A percentile compares a stretch with the other conserved stretches of the same genome.
Conservation (phyloP, 2,329 filamentous ascomycete genomes). For the Berkeleyomyces rouxiae region DNA sequence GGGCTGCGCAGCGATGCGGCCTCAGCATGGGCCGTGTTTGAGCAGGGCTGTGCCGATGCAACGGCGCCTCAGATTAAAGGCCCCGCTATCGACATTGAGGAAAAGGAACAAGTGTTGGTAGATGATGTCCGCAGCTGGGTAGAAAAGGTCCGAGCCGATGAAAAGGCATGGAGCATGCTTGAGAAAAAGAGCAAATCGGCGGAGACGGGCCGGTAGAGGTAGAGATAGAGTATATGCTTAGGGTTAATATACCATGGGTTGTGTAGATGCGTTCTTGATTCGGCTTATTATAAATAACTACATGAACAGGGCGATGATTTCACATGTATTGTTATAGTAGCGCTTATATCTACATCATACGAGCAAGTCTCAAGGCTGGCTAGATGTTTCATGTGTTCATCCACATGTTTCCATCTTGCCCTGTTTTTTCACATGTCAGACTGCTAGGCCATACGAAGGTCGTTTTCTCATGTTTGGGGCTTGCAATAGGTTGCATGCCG, state of each 20-base stretch:
- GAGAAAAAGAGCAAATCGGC: slow-evolving; percentile 10
- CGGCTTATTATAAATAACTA: no score
- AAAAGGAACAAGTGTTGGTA: slow-evolving; percentile 25
- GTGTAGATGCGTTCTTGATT: no score
- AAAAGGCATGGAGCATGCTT: slow-evolving; percentile 9
- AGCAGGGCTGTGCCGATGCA: slow-evolving; percentile 24
- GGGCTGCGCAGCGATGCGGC: slow-evolving; percentile 37
- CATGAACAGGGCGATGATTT: no score
- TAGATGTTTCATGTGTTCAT: neutral
- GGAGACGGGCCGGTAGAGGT: neutral
- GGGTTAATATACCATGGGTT: neutral
- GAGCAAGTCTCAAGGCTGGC: neutral
- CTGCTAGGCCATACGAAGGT: neutral
- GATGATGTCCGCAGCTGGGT: slow-evolving; percentile 6
- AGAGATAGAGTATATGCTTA: neutral
- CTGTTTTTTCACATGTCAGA: neutral
- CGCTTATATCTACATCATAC: neutral
- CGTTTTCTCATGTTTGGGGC: no score
- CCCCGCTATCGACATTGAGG: slow-evolving; percentile 39
- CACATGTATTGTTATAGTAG: no score
- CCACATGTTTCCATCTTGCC: no score
- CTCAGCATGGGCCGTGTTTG: slow-evolving; percentile 47
- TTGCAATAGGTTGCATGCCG: neutral
- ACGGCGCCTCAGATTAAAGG: slow-evolving; percentile 37
- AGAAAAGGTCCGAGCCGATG: neutral